A percentile compares a stretch with the other conserved stretches of the same genome.
These are phyloP conservation scores for Aspergillus thermomutatus DNA, from an alignment of 2,329 filamentous ascomycete genomes.

Conservation along the genomic window DNA sequence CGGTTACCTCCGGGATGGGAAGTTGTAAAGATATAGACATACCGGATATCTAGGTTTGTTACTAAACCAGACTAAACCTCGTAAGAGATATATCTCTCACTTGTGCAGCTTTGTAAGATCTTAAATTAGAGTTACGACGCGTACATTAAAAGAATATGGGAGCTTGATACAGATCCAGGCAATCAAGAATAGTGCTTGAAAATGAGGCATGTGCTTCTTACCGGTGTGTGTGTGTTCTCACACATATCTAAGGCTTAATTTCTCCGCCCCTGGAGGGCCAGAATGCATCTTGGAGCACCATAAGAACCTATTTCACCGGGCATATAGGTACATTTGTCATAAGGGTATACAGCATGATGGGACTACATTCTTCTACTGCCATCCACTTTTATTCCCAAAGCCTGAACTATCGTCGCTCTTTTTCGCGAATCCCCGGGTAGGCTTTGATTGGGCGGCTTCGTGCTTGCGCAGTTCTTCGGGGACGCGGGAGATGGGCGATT, in stretches of 20 bases:
- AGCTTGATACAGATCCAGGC: too few relatives aligned
- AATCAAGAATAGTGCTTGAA: too few relatives aligned
- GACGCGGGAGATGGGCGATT: constrained; percentile 82
- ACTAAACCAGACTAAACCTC: background rate
- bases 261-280: background rate
- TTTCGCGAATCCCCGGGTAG: constrained; percentile 43
- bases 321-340: background rate
- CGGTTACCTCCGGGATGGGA: constrained; percentile 50
- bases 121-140: too few relatives aligned
- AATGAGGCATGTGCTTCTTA: too few relatives aligned
- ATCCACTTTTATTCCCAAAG: constrained; percentile 37
- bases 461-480: constrained; percentile 89
- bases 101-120: too few relatives aligned
- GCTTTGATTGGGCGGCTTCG: constrained; percentile 85
- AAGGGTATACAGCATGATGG: background rate
- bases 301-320: background rate
- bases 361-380: constrained; percentile 13
- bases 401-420: constrained; percentile 47
- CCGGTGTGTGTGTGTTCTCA: too few relatives aligned
- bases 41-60: background rate
- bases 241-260: too few relatives aligned
- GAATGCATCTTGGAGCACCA: background rate
- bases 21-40: constrained; percentile 24
- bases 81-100: background rate
- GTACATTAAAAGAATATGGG: too few relatives aligned